Percentiles rank a stretch among this genome's conserved stretches.
Evolutionary conservation across 805 yeast genomes (phyloP).

Genomic region (Candida germanica): DNA sequence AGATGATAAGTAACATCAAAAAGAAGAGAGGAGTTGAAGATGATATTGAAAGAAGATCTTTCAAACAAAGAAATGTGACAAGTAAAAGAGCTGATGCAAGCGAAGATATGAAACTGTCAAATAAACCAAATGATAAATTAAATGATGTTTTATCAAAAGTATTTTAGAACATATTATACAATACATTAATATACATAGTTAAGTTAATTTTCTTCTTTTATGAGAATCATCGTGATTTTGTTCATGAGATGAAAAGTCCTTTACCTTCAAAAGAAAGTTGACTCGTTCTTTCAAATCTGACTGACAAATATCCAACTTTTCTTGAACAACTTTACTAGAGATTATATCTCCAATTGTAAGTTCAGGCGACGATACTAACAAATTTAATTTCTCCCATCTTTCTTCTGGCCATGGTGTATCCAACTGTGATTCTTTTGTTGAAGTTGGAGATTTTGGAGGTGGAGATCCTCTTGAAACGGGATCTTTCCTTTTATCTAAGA

Average conservation of each 20-base stretch:
- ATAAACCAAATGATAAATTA: constrained; percentile 37
- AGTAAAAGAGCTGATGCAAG: constrained; percentile 67
- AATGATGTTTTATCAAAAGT: constrained; percentile 51
- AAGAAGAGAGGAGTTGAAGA: constrained; percentile 24
- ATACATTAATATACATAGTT: constrained; percentile 1
- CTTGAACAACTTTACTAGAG: constrained; percentile 24
- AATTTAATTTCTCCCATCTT: constrained; percentile 32
- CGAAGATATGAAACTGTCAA: constrained; percentile 38
- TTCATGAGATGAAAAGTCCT: not conserved
- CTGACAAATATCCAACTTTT: constrained; percentile 23
- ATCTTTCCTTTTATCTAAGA: constrained; percentile 9
- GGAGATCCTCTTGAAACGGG: not conserved
- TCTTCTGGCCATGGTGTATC: constrained; percentile 23
- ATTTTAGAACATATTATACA: constrained; percentile 29
- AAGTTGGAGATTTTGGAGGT: not conserved
- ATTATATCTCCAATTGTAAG: constrained; percentile 26
- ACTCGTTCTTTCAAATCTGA: constrained; percentile 32
- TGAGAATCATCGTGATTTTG: not conserved
- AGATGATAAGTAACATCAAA: constrained; percentile 70
- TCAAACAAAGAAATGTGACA: constrained; percentile 67
- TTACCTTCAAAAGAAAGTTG: constrained; percentile 21
- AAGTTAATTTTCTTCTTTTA: constrained; percentile 3
- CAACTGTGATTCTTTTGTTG: constrained; percentile 3
- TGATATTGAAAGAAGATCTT: constrained; percentile 48
- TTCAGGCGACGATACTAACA: constrained; percentile 24